Conservation (phyloP, 2,329 filamentous ascomycete genomes). For the Sordariomycetes sp. region DNA sequence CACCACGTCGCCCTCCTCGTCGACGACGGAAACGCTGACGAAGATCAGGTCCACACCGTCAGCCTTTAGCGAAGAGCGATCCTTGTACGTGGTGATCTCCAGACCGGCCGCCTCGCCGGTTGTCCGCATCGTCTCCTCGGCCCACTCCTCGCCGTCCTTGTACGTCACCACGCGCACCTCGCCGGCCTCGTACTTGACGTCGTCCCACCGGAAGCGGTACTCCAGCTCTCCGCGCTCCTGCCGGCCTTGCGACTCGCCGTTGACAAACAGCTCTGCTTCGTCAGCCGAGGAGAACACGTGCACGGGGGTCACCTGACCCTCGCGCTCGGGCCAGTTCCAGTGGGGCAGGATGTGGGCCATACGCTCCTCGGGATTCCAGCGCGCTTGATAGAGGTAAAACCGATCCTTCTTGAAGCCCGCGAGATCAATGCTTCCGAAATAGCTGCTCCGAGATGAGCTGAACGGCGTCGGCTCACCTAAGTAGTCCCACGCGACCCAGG, state of each 20-base stretch:
- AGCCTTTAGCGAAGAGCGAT: slow-evolving; percentile 24
- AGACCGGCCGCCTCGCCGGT: slow-evolving; percentile 26
- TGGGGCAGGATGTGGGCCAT: slow-evolving; percentile 45
- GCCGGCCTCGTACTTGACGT: slow-evolving; percentile 35
- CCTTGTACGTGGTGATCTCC: slow-evolving; percentile 21
- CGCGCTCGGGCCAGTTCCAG: slow-evolving; percentile 43
- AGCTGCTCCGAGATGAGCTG: slow-evolving; percentile 34
- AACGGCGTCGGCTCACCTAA: slow-evolving; percentile 40
- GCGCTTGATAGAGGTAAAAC: slow-evolving; percentile 42
- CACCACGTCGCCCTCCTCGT: slow-evolving; percentile 29
- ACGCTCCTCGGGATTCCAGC: slow-evolving; percentile 35
- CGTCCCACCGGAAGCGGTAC: slow-evolving; percentile 43
- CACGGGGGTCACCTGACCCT: slow-evolving; percentile 36
- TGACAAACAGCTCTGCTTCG: slow-evolving; percentile 44
- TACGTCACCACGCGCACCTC: slow-evolving; percentile 35
- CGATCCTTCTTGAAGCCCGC: slow-evolving; percentile 47
- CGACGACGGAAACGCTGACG: slow-evolving; percentile 31
- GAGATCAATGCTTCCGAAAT: slow-evolving; percentile 46
- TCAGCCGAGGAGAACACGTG: slow-evolving; percentile 41
- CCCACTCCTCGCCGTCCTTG: slow-evolving; percentile 35
- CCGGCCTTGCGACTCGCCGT: slow-evolving; percentile 32
- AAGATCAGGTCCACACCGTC: slow-evolving; percentile 36
- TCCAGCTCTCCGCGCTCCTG: slow-evolving; percentile 19
- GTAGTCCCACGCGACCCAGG: slow-evolving; percentile 41
- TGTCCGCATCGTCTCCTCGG: slow-evolving; percentile 26